Evolutionary conservation across 2,329 filamentous ascomycete species (phyloP), one percentile per base, ranked within the genome.

Genomic region (Arthroderma sp.): DNA sequence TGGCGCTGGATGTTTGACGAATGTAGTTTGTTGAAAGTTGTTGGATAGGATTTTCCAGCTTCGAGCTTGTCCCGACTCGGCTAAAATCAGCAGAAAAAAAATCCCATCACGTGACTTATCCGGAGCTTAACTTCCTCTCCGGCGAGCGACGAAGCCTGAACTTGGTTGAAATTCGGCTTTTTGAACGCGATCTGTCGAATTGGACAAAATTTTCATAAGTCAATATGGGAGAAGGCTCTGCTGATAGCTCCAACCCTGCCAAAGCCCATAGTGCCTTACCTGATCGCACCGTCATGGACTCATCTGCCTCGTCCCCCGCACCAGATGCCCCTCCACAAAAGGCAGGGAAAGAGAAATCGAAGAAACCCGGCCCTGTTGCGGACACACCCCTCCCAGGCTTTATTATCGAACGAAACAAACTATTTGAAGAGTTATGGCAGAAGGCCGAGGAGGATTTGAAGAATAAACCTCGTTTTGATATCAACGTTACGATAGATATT

Each of bases 341-440:
- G 49, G 49, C 54, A 57, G 53, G 55, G 29, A 49, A 48, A 38
- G 7, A 37, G 10, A 49, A 51, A 38, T 38, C 42, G 51, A 49
- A 54, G 48, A 61, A 54, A 53, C 51, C 50, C 52, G 56, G 51
- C 44, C 50, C 55, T 38, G 48, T 50, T 42, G 51, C 53, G 40
- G 60, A 61, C 28, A 44, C 38, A 9, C 55, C 70, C 38, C 71
- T 78, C 15, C 83, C 88, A 46, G 78, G 81, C 48, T 94, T 84
- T 65, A 78, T 96, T 50, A 72, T 88, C 58, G 78, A 87, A 64
- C 81, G 91, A 51, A 80, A 95, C 57, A 77, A 83, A 43, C 71
- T 96, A 41, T 95, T 95, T 68, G 84, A 95, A 62, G 80, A 82
- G 61, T 73, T 95, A 53, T 93, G 93, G 74, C 80, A 84, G 53